A percentile compares a stretch with the other conserved stretches of the same genome.
phyloP scores from a whole-genome alignment of 345 rosid species.

The Diplotaxis tenuifolia region DNA sequence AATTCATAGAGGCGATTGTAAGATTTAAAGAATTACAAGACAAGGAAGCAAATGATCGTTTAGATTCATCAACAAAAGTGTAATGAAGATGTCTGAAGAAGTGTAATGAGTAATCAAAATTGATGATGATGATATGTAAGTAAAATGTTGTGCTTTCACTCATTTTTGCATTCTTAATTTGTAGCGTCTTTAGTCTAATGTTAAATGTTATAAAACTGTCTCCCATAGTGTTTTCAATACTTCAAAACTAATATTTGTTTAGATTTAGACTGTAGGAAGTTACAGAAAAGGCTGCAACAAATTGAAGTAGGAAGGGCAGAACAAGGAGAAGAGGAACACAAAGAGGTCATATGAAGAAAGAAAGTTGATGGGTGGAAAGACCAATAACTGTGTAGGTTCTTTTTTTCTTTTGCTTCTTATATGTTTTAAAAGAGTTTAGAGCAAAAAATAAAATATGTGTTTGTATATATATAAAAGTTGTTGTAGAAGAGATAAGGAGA shows the following conservation, averaged over 20 bases:
- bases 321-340: constrained; percentile 12
- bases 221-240: not conserved
- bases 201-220: not conserved
- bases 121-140: constrained; percentile 64
- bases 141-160: constrained; percentile 10
- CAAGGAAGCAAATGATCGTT: constrained; percentile 58
- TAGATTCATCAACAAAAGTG: constrained; percentile 45
- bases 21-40: constrained; percentile 56
- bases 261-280: constrained; percentile 20
- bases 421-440: not conserved
- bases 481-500: constrained; percentile 25
- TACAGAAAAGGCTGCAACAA: constrained; percentile 12
- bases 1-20: constrained; percentile 67
- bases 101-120: constrained; percentile 49
- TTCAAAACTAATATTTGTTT: not conserved
- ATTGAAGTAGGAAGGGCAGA: constrained; percentile 6
- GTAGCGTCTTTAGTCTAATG: not conserved
- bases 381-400: not conserved
- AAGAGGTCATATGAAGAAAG: constrained; percentile 12
- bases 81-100: constrained; percentile 59
- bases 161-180: not conserved
- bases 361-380: constrained; percentile 19
- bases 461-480: constrained; percentile 24
- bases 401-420: not conserved
- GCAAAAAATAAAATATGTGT: constrained; percentile 9